Base-by-base conservation (phyloP, 139 green algal species). In the Coelastrella sp. region DNA sequence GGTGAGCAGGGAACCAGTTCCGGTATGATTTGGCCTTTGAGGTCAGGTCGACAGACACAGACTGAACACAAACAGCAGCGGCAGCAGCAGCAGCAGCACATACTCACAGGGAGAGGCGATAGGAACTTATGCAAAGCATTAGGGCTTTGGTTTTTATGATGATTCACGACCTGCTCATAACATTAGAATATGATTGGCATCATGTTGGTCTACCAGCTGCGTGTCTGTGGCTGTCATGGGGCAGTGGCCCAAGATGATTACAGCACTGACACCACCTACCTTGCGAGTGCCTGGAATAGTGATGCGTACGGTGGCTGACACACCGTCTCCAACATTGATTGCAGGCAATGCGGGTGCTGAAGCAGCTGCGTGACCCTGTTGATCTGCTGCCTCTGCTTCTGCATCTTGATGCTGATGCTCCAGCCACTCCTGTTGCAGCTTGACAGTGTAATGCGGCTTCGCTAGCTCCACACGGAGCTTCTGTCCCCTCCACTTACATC, bases 401-500 rank as follows among this genome's bases (percentile, higher is more conserved):
- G 81, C 61, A 27, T 81, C 35, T 68, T 79, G 58, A 66, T 78
- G 63, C 88, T 88, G 79, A 61, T 72, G n/a, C 58, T 84, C 75
- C 10, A 66, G 58, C 87, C 87, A 90, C 63, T 94, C 90, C 7
- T 84, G 61, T 27, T 89, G 57, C 81, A 94, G 90, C 5, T 58
- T 65, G 9, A 65, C 35, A 14, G 60, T 25, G 81, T 88, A 93
- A 8, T 87, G 35, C 20, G 92, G 92, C 84, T 88, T 89, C 9
- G 92, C 92, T 9, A 91, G 56, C 85, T 94, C 90, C 58, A 94
- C 92, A 6, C 82, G 91, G 57, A 96, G 91, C 73, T 92, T 84
- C 35, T 85, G 72, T 6, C 94, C 94, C 8, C 91, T 84, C 93
- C 93, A 96, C 75, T 92, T 92, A 86, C 91, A 93, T 78, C 94